Conservation (phyloP, 768 basidiomycete genomes). For the Butyriboletus loyo region DNA sequence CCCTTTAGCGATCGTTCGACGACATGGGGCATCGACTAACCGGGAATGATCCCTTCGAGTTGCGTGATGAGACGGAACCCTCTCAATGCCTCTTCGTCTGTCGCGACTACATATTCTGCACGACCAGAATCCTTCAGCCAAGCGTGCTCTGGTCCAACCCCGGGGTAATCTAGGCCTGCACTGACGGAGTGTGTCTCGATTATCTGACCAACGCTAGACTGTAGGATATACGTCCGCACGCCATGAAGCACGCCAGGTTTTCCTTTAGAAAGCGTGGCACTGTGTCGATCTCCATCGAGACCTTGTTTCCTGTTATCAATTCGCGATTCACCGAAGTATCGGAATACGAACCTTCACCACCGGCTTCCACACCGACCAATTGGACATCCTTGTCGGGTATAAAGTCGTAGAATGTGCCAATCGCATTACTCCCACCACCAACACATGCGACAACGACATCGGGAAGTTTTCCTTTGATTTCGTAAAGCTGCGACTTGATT, state of each 20-base stretch:
- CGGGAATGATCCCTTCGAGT: constrained; percentile 95
- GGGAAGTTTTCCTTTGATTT: constrained; percentile 77
- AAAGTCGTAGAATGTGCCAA: constrained; percentile 97
- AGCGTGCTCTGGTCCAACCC: constrained; percentile 97
- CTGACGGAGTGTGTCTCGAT: constrained; percentile 97
- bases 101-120: constrained; percentile 91
- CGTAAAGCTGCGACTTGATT: constrained; percentile 83
- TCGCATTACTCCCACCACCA: constrained; percentile 96
- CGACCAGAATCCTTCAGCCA: constrained; percentile 94
- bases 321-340: neutral
- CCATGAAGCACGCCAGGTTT: constrained; percentile 95
- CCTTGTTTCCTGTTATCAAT: constrained; percentile 38
- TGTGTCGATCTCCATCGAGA: constrained; percentile 80
- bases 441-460: constrained; percentile 96
- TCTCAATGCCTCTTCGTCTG: constrained; percentile 89
- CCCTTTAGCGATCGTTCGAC: constrained; percentile 4
- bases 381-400: constrained; percentile 83
- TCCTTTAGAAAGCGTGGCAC: constrained; percentile 90
- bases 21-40: constrained; percentile 37
- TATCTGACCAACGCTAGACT: constrained; percentile 87
- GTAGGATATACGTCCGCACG: constrained; percentile 92
- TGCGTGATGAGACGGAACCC: constrained; percentile 93
- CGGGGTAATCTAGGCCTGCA: constrained; percentile 94
- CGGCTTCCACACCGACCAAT: constrained; percentile 93
- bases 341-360: constrained; percentile 77